Evolutionary conservation across 768 basidiomycete genomes (phyloP).

Genomic region (Paxillus involutus): DNA sequence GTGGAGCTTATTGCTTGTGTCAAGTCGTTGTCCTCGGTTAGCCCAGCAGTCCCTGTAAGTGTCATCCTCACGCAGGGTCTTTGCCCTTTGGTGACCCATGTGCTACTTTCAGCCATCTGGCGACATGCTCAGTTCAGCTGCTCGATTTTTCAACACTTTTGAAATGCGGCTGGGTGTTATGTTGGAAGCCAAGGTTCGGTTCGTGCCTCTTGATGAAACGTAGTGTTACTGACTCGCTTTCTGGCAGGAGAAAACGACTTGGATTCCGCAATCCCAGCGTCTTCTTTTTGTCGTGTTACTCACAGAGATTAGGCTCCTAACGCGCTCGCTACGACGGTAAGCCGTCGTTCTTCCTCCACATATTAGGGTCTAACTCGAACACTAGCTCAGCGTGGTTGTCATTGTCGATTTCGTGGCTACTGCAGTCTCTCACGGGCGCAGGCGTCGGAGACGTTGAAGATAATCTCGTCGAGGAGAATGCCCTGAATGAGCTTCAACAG

Average conservation of each 20-base stretch:
- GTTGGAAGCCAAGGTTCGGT: slow-evolving; percentile 55
- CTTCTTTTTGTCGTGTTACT: slow-evolving; percentile 61
- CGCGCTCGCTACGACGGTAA: slow-evolving; percentile 63
- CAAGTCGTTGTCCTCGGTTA: slow-evolving; percentile 42
- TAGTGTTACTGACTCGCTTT: no score
- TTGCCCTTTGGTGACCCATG: not conserved
- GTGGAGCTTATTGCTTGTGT: slow-evolving; percentile 60
- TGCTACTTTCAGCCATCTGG: not conserved
- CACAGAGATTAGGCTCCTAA: slow-evolving; percentile 61
- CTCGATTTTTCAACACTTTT: slow-evolving; percentile 48
- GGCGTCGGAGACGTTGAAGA: slow-evolving; percentile 22
- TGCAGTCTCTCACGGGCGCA: slow-evolving; percentile 19
- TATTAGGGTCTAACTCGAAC: slow-evolving; percentile 30
- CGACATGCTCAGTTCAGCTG: not conserved
- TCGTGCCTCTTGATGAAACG: not conserved
- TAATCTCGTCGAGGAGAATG: slow-evolving; percentile 36
- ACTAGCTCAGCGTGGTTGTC: slow-evolving; percentile 27
- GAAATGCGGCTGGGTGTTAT: slow-evolving; percentile 57
- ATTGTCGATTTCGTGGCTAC: slow-evolving; percentile 30
- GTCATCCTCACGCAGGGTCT: not conserved
- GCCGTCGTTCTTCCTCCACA: slow-evolving; percentile 17
- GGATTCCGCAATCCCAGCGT: slow-evolving; percentile 57
- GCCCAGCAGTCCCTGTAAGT: slow-evolving; percentile 41
- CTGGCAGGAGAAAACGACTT: slow-evolving; percentile 50
- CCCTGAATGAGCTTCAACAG: slow-evolving; percentile 42